phyloP scores from a whole-genome alignment of 2,329 filamentous ascomycete genomes.

The Phialophora macrospora region DNA sequence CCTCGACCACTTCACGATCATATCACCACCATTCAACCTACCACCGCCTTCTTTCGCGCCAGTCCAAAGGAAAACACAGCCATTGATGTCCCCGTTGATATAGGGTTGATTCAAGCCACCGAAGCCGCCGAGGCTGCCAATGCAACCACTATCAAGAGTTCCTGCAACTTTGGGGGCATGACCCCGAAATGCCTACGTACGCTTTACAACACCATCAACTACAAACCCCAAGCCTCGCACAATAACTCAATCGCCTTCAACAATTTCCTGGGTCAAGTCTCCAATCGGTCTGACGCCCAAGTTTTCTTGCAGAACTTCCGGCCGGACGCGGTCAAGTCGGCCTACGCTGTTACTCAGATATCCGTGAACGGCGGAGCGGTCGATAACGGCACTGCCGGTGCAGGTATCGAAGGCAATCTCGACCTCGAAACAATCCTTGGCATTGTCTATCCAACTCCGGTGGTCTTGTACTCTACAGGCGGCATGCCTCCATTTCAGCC shows the following conservation, averaged over 20 bases:
- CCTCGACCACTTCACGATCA: slow-evolving; percentile 62
- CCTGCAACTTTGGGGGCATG: slow-evolving; percentile 59
- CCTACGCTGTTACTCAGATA: slow-evolving; percentile 44
- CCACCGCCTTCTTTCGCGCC: slow-evolving; percentile 62
- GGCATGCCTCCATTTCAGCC: slow-evolving; percentile 60
- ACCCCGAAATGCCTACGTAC: slow-evolving; percentile 61
- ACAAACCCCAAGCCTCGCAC: slow-evolving; percentile 51
- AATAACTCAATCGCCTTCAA: slow-evolving; percentile 54
- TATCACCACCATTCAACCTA: slow-evolving; percentile 65
- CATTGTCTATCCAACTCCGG: slow-evolving; percentile 60
- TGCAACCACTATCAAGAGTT: slow-evolving; percentile 42
- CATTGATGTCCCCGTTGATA: slow-evolving; percentile 43
- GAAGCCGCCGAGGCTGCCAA: slow-evolving; percentile 26
- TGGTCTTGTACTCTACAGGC: slow-evolving; percentile 62
- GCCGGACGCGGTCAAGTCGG: slow-evolving; percentile 45
- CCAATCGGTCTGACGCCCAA: slow-evolving; percentile 53
- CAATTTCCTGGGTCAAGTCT: slow-evolving; percentile 55
- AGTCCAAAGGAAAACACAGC: slow-evolving; percentile 32
- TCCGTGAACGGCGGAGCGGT: slow-evolving; percentile 45
- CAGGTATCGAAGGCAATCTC: slow-evolving; percentile 61
- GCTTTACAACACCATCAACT: slow-evolving; percentile 61
- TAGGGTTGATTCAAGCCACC: slow-evolving; percentile 27
- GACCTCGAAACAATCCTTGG: slow-evolving; percentile 63
- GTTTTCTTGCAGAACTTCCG: slow-evolving; percentile 47
- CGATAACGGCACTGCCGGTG: slow-evolving; percentile 43